Conservation (phyloP, 805 yeast species). For the Komagataella phaffii region DNA sequence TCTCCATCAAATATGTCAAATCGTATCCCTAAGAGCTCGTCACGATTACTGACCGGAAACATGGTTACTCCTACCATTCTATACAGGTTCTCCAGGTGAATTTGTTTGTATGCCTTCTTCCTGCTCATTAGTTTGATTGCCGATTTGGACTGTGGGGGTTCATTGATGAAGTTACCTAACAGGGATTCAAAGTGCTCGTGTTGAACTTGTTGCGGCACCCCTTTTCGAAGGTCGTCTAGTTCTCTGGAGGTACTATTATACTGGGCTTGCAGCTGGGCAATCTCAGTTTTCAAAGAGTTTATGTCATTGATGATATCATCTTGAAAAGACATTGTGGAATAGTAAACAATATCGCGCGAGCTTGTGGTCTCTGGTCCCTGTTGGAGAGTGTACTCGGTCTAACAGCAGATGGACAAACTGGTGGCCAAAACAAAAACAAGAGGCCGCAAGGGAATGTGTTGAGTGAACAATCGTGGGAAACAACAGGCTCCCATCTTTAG, state of each 20-base stretch:
- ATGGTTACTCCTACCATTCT: slow-evolving; percentile 37
- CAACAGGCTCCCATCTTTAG: no score
- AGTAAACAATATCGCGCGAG: neutral
- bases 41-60: slow-evolving; percentile 30
- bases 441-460: no score
- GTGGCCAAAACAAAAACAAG: neutral
- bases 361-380: neutral
- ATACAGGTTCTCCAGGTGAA: slow-evolving; percentile 26
- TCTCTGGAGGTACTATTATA: slow-evolving; percentile 1
- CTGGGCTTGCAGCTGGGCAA: slow-evolving; percentile 2
- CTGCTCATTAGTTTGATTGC: slow-evolving; percentile 1
- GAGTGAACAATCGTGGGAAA: no score
- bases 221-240: neutral
- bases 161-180: slow-evolving; percentile 11
- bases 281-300: slow-evolving; percentile 2
- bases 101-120: neutral
- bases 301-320: slow-evolving; percentile 3
- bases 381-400: neutral
- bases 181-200: slow-evolving; percentile 17
- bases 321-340: neutral
- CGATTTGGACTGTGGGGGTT: slow-evolving; percentile 3
- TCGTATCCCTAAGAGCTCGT: slow-evolving; percentile 30
- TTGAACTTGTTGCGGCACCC: slow-evolving; percentile 9
- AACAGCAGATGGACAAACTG: neutral
- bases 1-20: slow-evolving; percentile 27